Conservation (phyloP, 768 basidiomycete species). For the Mycena rosella region DNA sequence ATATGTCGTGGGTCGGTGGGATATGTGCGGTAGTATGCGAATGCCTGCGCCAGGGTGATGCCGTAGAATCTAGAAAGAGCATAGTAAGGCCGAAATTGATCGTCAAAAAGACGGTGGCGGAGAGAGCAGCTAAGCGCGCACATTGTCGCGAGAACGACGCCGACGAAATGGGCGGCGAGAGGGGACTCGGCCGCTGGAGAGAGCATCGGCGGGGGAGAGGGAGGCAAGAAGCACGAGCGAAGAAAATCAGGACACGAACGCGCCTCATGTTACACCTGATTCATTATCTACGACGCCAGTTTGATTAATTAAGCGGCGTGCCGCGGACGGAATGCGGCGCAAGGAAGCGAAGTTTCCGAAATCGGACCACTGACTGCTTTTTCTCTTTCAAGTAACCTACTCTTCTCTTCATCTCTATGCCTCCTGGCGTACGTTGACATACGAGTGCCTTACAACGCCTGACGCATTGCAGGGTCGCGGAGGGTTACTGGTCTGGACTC, state of each 20-base stretch:
- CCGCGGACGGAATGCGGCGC: conserved; percentile 28
- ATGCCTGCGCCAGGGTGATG: conserved; percentile 50
- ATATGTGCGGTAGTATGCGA: conserved; percentile 48
- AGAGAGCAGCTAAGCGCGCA: conserved; percentile 29
- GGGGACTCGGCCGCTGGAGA: conserved; percentile 8
- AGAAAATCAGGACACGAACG: conserved; percentile 23
- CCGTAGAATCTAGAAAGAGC: conserved; percentile 46
- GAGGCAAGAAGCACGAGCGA: conserved; percentile 20
- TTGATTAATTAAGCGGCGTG: background rate
- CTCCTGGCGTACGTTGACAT: conserved; percentile 11
- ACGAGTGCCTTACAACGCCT: background rate
- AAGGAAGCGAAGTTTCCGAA: conserved; percentile 4
- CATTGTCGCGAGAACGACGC: conserved; percentile 49
- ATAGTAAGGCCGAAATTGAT: background rate
- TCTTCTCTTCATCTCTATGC: conserved; percentile 7
- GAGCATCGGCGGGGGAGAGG: conserved; percentile 18
- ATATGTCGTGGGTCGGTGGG: conserved; percentile 44
- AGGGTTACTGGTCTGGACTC: background rate
- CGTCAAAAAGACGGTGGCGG: background rate
- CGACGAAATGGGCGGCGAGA: conserved; percentile 36
- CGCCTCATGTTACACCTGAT: conserved; percentile 26
- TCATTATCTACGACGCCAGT: conserved; percentile 14
- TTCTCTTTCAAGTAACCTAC: background rate
- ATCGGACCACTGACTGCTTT: conserved; percentile 1
- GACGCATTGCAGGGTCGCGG: background rate